Base-by-base conservation (phyloP, 768 basidiomycete genomes). In the Pilatotrama ljubarskyi region DNA sequence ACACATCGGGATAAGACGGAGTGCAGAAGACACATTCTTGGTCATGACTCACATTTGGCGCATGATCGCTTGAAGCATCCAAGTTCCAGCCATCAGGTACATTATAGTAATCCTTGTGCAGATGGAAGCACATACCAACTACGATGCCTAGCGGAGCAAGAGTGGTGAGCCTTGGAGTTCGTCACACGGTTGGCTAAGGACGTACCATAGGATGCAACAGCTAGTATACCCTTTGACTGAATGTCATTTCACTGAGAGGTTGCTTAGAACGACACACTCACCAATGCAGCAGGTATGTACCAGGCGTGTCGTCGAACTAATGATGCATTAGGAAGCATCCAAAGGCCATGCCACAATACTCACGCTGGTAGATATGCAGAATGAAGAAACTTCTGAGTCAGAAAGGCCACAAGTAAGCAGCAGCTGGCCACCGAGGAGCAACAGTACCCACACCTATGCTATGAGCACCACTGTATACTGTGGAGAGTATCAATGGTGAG, bases 301-400 rank as follows among this genome's bases (percentile, higher is more conserved):
- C 55, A 57, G 11, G 38, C 22, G 26, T 49, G n/a, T 11, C 47
- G 55, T 5, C 55, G 24, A 2, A 57, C 55, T 57, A 20, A 8
- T 20, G 5, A 10, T n/a, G n/a, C 10, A 29, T 9, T 29, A 2
- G 17, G 17, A 0, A 7, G 2, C 32, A 11, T 13, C 17, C 9
- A 11, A 4, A 18, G n/a, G 24, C 11, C 4, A 32, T 10, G 24
- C 5, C 41, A 17, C 13, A 3, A 13, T 17, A 25, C 55, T 9
- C 5, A 57, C 55, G 48, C 22, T 49, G 55, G 14, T 49, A 57
- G 25, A 57, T 57, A 7, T 47, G 55, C 2, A 32, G 38, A 14
- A 57, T 42, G 29, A 49, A 57, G 55, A 57, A 57, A 10, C 55
- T 57, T 8, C n/a, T n/a, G n/a, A n/a, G n/a, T n/a, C 9, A 4